Conservation (phyloP, 768 basidiomycete genomes). For the Termitomyces bulborhizus region DNA sequence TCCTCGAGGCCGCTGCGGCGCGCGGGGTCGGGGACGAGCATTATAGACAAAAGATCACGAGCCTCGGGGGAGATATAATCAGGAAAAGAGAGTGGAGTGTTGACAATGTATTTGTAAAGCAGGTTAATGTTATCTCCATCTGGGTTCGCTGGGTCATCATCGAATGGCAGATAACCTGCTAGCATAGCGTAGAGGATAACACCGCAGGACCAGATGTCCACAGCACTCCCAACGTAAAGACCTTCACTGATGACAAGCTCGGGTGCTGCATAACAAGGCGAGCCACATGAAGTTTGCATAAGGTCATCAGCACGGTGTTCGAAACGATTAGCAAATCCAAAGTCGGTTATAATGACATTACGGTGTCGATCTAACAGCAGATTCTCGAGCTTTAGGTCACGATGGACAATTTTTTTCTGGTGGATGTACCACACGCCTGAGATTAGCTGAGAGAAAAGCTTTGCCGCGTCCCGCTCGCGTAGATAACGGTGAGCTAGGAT, state of each 20-base stretch:
- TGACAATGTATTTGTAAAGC: constrained; percentile 97
- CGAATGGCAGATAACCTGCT: constrained; percentile 96
- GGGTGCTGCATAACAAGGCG: constrained; percentile 97
- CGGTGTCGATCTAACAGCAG: constrained; percentile 93
- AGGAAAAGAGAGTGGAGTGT: constrained; percentile 95
- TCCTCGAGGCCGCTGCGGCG: constrained; percentile 67
- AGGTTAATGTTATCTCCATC: constrained; percentile 99
- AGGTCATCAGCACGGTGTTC: constrained; percentile 90
- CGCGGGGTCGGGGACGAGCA: constrained; percentile 92
- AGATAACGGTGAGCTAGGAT: constrained; percentile 97
- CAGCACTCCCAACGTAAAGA: constrained; percentile 92
- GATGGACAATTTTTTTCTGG: constrained; percentile 98
- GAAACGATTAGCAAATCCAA: constrained; percentile 98
- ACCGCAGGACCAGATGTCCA: constrained; percentile 96
- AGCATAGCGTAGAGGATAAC: constrained; percentile 97
- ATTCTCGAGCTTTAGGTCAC: constrained; percentile 98
- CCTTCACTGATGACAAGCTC: constrained; percentile 98
- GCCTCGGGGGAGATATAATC: constrained; percentile 86
- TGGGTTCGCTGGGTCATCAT: constrained; percentile 97
- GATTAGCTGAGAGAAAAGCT: constrained; percentile 95
- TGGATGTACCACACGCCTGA: constrained; percentile 99
- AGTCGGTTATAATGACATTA: constrained; percentile 99
- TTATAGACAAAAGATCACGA: constrained; percentile 75
- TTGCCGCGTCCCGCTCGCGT: constrained; percentile 89
- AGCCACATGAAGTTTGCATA: constrained; percentile 98